A percentile compares a stretch with the other conserved stretches of the same genome.
phyloP scores from a whole-genome alignment of 306 rosid species.

The Urtica urens region DNA sequence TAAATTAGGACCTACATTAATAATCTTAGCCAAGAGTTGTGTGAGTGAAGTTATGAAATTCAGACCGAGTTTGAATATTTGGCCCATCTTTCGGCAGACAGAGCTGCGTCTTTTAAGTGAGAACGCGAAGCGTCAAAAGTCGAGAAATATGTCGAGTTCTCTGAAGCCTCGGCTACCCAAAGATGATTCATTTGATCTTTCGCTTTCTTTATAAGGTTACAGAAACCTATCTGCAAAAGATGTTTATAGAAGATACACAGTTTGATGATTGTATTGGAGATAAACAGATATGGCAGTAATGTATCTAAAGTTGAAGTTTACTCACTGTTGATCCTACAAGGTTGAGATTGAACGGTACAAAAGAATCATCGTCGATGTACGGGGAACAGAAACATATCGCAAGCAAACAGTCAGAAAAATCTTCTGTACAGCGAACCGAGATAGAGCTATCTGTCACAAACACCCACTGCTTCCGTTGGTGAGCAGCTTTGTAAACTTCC shows the following conservation, averaged over 20 bases:
- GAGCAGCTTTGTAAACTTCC: slow-evolving; percentile 36
- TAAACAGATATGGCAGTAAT: not conserved
- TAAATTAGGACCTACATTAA: slow-evolving; percentile 8
- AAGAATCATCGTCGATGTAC: slow-evolving; percentile 33
- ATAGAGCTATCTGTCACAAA: slow-evolving; percentile 73
- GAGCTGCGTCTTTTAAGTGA: slow-evolving; percentile 58
- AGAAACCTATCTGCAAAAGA: slow-evolving; percentile 62
- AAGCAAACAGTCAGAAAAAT: slow-evolving; percentile 39
- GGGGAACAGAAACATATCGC: slow-evolving; percentile 77
- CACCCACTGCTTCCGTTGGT: slow-evolving; percentile 75
- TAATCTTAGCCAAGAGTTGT: not conserved
- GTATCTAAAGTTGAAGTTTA: not conserved
- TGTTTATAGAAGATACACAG: no score
- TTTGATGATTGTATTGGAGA: not conserved
- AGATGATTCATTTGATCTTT: slow-evolving; percentile 51
- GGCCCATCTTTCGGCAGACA: slow-evolving; percentile 54
- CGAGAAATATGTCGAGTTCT: slow-evolving; percentile 53
- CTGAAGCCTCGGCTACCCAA: slow-evolving; percentile 81
- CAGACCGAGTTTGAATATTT: slow-evolving; percentile 39
- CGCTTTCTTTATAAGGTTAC: slow-evolving; percentile 59
- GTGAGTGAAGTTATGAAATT: slow-evolving; percentile 17
- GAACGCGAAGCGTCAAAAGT: slow-evolving; percentile 46
- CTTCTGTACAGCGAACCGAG: slow-evolving; percentile 30
- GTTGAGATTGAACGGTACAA: slow-evolving; percentile 47
- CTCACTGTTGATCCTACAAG: slow-evolving; percentile 69